Conservation (phyloP, 208 protist species). For the Borovskyia barvae region DNA sequence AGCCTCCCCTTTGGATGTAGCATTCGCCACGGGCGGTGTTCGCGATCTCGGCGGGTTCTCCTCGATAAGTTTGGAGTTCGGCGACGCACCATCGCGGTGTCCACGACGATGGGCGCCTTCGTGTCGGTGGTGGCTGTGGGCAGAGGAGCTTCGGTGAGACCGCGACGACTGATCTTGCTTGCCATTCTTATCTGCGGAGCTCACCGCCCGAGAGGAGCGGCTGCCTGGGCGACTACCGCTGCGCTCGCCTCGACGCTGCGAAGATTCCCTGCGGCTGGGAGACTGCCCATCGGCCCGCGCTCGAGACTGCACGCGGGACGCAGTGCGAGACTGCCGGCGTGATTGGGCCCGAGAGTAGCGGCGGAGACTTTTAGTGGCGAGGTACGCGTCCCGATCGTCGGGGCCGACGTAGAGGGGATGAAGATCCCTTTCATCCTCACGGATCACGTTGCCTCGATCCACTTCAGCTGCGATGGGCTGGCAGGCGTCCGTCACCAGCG, state of each 20-base stretch:
- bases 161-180: background rate
- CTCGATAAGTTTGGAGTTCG: background rate
- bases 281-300: slow-evolving; percentile 10
- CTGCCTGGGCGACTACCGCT: slow-evolving; percentile 14
- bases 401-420: slow-evolving; percentile 82
- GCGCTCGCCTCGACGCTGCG: slow-evolving; percentile 23
- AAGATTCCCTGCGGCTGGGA: slow-evolving; percentile 21
- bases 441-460: slow-evolving; percentile 57
- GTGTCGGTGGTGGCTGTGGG: slow-evolving; percentile 21
- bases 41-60: background rate
- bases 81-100: slow-evolving; percentile 9
- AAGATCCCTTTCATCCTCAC: slow-evolving; percentile 47
- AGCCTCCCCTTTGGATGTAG: background rate
- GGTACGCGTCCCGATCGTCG: slow-evolving; percentile 83
- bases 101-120: slow-evolving; percentile 6
- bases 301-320: slow-evolving; percentile 14
- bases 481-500: slow-evolving; percentile 81
- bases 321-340: slow-evolving; percentile 53
- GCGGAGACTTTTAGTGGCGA: slow-evolving; percentile 77
- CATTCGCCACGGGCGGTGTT: background rate
- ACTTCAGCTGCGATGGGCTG: slow-evolving; percentile 51
- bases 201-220: slow-evolving; percentile 21
- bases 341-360: slow-evolving; percentile 78
- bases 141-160: slow-evolving; percentile 15
- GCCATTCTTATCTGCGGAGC: slow-evolving; percentile 6